These are phyloP conservation scores for Neurospora sp. DNA, from an alignment of 495 filamentous ascomycete genomes.

Conservation along the genomic window DNA sequence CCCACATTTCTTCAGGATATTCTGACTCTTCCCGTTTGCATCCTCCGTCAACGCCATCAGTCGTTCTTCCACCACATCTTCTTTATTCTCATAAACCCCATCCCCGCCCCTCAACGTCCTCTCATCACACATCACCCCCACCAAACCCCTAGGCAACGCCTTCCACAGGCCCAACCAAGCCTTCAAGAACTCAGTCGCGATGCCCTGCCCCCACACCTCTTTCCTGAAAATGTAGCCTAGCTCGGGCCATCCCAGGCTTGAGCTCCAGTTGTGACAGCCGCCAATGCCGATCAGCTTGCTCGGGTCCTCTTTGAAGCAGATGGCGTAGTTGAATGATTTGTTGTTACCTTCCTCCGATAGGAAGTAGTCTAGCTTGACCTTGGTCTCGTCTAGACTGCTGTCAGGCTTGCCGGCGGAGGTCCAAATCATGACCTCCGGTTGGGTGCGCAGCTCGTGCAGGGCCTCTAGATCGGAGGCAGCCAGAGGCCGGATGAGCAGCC, in stretches of 20 bases:
- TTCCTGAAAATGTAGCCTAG: conserved; percentile 37
- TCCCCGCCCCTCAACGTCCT: conserved; percentile 5
- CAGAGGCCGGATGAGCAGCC: conserved; percentile 34
- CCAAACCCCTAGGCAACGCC: conserved; percentile 26
- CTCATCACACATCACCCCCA: conserved; percentile 15
- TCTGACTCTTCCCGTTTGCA: conserved; percentile 25
- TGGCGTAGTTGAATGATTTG: conserved; percentile 28
- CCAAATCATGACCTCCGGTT: conserved; percentile 42
- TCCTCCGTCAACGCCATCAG: conserved; percentile 27
- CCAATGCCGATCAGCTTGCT: conserved; percentile 32
- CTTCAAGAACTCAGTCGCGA: conserved; percentile 35
- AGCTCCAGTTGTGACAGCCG: conserved; percentile 15
- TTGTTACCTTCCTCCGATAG: conserved; percentile 19
- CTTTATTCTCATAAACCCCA: conserved; percentile 10
- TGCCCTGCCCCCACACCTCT: conserved; percentile 35
- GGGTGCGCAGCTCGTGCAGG: conserved; percentile 30
- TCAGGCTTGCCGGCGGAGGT: conserved; percentile 28
- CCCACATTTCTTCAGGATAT: conserved; percentile 28
- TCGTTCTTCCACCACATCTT: conserved; percentile 16
- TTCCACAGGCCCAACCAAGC: conserved; percentile 29
- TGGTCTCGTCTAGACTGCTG: conserved; percentile 22
- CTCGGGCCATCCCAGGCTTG: conserved; percentile 33
- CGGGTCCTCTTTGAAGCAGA: conserved; percentile 22
- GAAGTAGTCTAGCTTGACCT: conserved; percentile 18
- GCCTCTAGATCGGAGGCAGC: conserved; percentile 26